Evolutionary conservation across 2,329 filamentous ascomycete species (phyloP).

Genomic region (Penicillium sp.): DNA sequence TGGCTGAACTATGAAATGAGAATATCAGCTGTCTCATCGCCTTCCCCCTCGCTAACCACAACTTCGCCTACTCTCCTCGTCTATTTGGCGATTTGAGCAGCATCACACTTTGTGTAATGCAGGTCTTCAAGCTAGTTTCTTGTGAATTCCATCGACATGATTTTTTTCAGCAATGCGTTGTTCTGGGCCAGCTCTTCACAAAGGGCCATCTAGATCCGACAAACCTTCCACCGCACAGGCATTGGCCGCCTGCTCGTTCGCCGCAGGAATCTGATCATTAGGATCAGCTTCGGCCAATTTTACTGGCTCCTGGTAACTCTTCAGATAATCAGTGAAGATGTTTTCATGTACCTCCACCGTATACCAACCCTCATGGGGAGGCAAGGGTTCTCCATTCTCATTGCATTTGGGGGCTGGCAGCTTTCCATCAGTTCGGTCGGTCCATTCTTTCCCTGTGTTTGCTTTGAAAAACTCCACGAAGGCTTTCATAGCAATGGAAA

Average conservation of each 20-base stretch:
- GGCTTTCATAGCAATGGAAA: slow-evolving; percentile 48
- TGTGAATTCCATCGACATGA: neutral
- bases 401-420: slow-evolving; percentile 26
- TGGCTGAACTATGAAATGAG: too few relatives aligned
- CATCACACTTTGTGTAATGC: too few relatives aligned
- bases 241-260: neutral
- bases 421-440: slow-evolving; percentile 41
- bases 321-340: slow-evolving; percentile 28
- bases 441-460: slow-evolving; percentile 65
- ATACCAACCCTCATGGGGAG: slow-evolving; percentile 39
- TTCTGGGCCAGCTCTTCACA: neutral
- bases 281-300: neutral
- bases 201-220: neutral
- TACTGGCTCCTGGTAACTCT: neutral
- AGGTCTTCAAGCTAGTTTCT: too few relatives aligned
- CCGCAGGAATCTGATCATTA: neutral
- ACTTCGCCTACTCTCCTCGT: too few relatives aligned
- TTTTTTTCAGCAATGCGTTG: neutral
- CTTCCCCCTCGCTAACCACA: too few relatives aligned
- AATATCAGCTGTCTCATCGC: too few relatives aligned
- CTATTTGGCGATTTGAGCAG: neutral
- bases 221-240: neutral
- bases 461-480: slow-evolving; percentile 63
- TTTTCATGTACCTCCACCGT: slow-evolving; percentile 26
- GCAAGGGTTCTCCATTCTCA: slow-evolving; percentile 26